A percentile compares a stretch with the other conserved stretches of the same genome.
phyloP scores from a whole-genome alignment of 108 stramenopile species.

The Aurantiochytrium sp. region DNA sequence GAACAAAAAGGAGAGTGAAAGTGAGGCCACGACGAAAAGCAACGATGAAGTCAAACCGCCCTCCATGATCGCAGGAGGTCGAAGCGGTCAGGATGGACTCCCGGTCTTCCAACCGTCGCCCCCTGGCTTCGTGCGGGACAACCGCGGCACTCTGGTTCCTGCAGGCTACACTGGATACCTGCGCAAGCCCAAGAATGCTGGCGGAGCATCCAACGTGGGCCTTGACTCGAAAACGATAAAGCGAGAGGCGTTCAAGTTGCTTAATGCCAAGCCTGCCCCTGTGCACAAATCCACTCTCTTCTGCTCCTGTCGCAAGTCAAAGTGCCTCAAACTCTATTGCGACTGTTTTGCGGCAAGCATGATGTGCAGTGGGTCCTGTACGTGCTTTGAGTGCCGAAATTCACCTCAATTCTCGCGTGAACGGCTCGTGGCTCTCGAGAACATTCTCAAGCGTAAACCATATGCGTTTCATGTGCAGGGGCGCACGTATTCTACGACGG shows the following conservation, averaged over 20 bases:
- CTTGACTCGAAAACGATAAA: not conserved
- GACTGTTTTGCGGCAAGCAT: slow-evolving; percentile 29
- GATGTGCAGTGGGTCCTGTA: not conserved
- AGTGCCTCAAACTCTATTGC: slow-evolving; percentile 30
- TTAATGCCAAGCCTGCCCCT: not conserved
- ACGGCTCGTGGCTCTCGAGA: not conserved
- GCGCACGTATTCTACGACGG: not conserved
- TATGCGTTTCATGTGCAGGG: not conserved
- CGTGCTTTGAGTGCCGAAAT: not conserved
- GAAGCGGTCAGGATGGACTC: not conserved
- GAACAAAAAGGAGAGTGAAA: too few relatives aligned
- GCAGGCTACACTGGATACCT: not conserved
- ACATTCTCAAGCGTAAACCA: not conserved
- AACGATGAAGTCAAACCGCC: too few relatives aligned
- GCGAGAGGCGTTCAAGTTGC: not conserved
- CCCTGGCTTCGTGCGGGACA: not conserved
- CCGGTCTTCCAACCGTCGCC: not conserved
- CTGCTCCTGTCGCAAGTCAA: not conserved
- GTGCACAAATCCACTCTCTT: not conserved
- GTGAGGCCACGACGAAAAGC: too few relatives aligned
- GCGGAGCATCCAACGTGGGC: not conserved
- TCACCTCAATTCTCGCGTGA: not conserved
- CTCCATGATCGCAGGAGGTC: not conserved
- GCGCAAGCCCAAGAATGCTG: not conserved
- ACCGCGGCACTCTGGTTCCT: not conserved